Conservation (phyloP, 768 basidiomycete species). For the Lactarius tabidus region DNA sequence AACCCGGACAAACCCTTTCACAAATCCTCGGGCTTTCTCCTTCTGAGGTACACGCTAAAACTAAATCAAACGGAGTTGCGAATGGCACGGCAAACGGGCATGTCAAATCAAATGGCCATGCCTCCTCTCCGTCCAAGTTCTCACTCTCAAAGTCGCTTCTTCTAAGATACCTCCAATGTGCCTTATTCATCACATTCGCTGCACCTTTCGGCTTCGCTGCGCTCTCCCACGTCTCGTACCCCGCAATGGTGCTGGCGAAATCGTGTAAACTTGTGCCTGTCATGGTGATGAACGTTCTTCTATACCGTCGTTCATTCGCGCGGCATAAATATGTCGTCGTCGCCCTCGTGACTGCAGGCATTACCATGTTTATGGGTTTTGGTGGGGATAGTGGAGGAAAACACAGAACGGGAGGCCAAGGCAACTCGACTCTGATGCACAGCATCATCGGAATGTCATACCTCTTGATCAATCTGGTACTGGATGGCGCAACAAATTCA, state of each 20-base stretch:
- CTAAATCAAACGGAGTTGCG: conserved; percentile 29
- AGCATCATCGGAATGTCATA: conserved; percentile 70
- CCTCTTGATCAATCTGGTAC: conserved; percentile 77
- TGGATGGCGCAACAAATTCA: conserved; percentile 93
- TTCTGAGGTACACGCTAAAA: conserved; percentile 23
- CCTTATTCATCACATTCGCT: conserved; percentile 82
- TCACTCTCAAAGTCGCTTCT: conserved; percentile 48
- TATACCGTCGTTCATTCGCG: conserved; percentile 91
- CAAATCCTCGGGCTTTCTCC: conserved; percentile 60
- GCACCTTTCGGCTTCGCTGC: conserved; percentile 96
- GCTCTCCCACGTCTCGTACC: conserved; percentile 94
- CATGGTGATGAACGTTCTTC: conserved; percentile 93
- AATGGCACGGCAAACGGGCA: conserved; percentile 40
- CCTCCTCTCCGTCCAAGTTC: conserved; percentile 33
- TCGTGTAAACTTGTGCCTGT: conserved; percentile 99
- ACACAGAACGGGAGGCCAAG: conserved; percentile 34
- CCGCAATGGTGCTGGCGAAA: conserved; percentile 97
- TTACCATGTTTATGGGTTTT: conserved; percentile 91
- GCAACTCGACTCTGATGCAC: conserved; percentile 44
- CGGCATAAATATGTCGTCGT: conserved; percentile 96
- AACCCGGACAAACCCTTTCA: conserved; percentile 46
- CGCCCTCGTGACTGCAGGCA: conserved; percentile 84
- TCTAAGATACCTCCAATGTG: conserved; percentile 74
- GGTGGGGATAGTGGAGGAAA: conserved; percentile 52
- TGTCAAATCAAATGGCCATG: conserved; percentile 26